Conservation (phyloP, 2,329 filamentous ascomycete species). For the Fusarium tupiense region DNA sequence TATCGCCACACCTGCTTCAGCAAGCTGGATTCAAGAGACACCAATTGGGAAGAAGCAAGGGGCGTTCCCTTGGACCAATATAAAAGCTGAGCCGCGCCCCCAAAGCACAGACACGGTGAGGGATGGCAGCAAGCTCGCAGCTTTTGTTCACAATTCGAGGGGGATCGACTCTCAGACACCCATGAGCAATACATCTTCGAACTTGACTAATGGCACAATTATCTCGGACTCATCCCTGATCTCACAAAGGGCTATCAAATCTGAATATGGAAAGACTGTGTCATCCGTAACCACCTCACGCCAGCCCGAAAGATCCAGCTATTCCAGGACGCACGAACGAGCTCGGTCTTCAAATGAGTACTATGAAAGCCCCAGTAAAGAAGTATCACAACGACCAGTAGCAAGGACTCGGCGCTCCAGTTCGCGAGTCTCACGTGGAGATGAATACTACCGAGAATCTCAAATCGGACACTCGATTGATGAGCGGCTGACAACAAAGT, state of each 20-base stretch:
- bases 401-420: background rate
- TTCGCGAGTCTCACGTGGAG: background rate
- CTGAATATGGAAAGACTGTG: background rate
- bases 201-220: constrained; percentile 7
- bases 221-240: constrained; percentile 3
- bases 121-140: background rate
- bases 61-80: constrained; percentile 39
- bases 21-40: constrained; percentile 22
- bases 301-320: background rate
- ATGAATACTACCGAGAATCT: background rate
- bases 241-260: background rate
- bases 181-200: constrained; percentile 12
- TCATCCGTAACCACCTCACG: background rate
- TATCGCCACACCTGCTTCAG: constrained; percentile 27
- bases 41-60: constrained; percentile 33
- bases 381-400: background rate
- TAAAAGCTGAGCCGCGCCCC: background rate
- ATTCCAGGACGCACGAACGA: background rate
- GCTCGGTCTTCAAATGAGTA: constrained; percentile 24
- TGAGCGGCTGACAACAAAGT: background rate
- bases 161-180: constrained; percentile 5
- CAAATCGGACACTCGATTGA: background rate
- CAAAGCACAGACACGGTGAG: background rate
- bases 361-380: constrained; percentile 40
- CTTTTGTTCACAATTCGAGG: background rate